A percentile compares a stretch with the other conserved stretches of the same genome.
These are phyloP conservation scores for Takakia lepidozioides DNA, from an alignment of 225 moss, liverwort and hornwort genomes.

Conservation along the genomic window DNA sequence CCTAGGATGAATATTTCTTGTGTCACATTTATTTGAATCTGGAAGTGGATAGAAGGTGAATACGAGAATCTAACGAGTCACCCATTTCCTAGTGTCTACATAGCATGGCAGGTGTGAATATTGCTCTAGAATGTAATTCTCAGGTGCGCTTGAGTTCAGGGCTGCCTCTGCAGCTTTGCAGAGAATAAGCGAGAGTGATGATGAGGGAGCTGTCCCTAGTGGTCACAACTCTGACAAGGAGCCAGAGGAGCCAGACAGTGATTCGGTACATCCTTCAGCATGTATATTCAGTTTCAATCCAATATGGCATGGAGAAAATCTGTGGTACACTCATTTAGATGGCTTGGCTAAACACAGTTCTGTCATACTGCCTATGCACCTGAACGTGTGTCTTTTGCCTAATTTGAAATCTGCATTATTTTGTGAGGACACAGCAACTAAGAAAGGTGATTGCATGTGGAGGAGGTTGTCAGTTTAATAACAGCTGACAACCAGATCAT, in stretches of 20 bases:
- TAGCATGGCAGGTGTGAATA: no score
- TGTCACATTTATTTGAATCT: no score
- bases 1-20: not conserved
- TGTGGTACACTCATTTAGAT: no score
- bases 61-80: no score
- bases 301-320: no score
- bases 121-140: no score
- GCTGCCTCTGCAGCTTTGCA: constrained; percentile 22
- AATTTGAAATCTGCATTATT: no score
- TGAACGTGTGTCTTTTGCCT: not conserved
- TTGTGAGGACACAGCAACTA: no score
- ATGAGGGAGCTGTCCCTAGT: constrained; percentile 29
- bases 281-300: not conserved
- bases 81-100: no score
- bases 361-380: not conserved
- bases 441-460: no score
- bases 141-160: constrained; percentile 10
- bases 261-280: constrained; percentile 16
- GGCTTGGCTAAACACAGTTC: no score
- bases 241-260: constrained; percentile 36
- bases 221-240: constrained; percentile 37
- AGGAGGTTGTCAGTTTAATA: not conserved
- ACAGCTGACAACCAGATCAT: not conserved
- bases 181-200: constrained; percentile 25
- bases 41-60: no score